A percentile compares a stretch with the other conserved stretches of the same genome.
phyloP scores from a whole-genome alignment of 768 basidiomycete species.

The Boletus huronensis region DNA sequence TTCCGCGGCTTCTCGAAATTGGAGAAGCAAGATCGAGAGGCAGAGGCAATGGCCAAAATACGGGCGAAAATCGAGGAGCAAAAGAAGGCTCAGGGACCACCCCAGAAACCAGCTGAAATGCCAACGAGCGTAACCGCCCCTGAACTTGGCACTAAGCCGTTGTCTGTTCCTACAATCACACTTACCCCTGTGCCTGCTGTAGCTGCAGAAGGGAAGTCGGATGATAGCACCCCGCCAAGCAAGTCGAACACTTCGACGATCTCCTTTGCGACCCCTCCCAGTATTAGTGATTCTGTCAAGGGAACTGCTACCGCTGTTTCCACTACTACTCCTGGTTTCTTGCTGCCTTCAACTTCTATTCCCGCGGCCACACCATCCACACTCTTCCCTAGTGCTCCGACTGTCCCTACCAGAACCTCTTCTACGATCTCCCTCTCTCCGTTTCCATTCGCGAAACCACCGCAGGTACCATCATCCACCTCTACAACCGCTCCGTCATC shows the following conservation, averaged over 20 bases:
- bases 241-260: constrained; percentile 15
- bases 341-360: constrained; percentile 28
- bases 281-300: constrained; percentile 9
- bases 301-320: neutral
- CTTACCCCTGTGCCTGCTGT: constrained; percentile 22
- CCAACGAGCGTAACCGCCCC: constrained; percentile 24
- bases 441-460: constrained; percentile 18
- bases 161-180: constrained; percentile 28
- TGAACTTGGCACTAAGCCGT: constrained; percentile 18
- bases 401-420: constrained; percentile 10
- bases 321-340: constrained; percentile 19
- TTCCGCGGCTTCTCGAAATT: constrained; percentile 65
- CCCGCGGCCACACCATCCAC: constrained; percentile 15
- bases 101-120: constrained; percentile 35
- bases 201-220: constrained; percentile 4
- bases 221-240: constrained; percentile 6
- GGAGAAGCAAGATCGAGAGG: constrained; percentile 86
- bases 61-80: constrained; percentile 49
- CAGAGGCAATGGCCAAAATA: constrained; percentile 71
- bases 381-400: constrained; percentile 5
- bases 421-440: constrained; percentile 9
- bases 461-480: constrained; percentile 6
- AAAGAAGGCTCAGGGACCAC: constrained; percentile 37
- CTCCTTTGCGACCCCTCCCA: constrained; percentile 11
- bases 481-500: constrained; percentile 4